Base-by-base conservation (phyloP, 2,329 filamentous ascomycete species). In the Phialocephala sp. region DNA sequence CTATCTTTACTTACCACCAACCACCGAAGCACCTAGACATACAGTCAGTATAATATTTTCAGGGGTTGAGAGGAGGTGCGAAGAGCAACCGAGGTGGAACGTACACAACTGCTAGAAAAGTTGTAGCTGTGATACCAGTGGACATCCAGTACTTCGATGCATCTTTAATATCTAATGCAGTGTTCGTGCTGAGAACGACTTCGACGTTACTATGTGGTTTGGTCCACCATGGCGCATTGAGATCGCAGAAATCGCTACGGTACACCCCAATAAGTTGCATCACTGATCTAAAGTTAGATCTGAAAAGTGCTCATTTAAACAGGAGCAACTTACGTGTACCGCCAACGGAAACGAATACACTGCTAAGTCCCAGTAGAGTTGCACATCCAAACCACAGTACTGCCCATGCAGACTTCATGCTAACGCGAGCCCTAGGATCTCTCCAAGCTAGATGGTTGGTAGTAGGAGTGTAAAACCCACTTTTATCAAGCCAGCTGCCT, bases 251-350 rank as follows among this genome's bases (percentile, higher is more conserved):
- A 11, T 54, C 57, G 22, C 24, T 58, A 8, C 45, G 32, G 45
- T 70, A 70, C 1, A 71, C 68, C 1, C 69, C 65, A 47, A 70
- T 67, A 4, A 71, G 57, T 22, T 70, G 68, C 68, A 71, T 66
- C 59, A 68, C 62, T 2, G 69, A 45, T 70, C 59, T 9, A 64
- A 41, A 5, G 66, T 66, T 8, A 71, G 39, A n/a, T n/a, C n/a
- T n/a, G n/a, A n/a, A n/a, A n/a, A n/a, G n/a, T 47, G 11, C 12
- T 5, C 8, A 6, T 8, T 5, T n/a, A n/a, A n/a, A n/a, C n/a
- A n/a, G n/a, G n/a, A n/a, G n/a, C n/a, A n/a, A 52, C 47, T 27
- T 22, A 52, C 47, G 32, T 3, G 47, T 52, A 2, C 47, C 47
- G 12, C 47, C 47, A 11, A 52, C 32, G 14, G 47, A 27, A 14